Evolutionary conservation across 805 yeast genomes (phyloP).

Genomic region (Cyberlindnera veronae): DNA sequence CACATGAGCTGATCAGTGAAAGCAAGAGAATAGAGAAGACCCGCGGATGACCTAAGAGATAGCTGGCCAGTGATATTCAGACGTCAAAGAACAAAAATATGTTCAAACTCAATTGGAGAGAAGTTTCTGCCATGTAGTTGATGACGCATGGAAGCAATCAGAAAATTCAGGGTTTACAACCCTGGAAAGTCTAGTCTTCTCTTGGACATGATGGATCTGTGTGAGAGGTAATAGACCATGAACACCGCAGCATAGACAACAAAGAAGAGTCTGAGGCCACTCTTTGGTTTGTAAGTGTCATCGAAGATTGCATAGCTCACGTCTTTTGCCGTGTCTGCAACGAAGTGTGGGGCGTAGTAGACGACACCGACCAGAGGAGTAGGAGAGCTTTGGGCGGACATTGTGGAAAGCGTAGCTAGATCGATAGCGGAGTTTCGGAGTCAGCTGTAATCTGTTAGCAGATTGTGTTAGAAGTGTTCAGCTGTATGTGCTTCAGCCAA

Average conservation of each 20-base stretch:
- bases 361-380: background rate
- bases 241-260: constrained; percentile 18
- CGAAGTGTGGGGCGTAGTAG: constrained; percentile 64
- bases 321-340: constrained; percentile 97
- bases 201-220: constrained; percentile 20
- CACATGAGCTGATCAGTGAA: too few relatives aligned
- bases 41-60: too few relatives aligned
- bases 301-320: constrained; percentile 38
- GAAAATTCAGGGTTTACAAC: constrained; percentile 9
- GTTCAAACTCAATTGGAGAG: too few relatives aligned
- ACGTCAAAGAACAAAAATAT: too few relatives aligned
- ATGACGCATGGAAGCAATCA: too few relatives aligned
- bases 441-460: background rate
- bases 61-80: too few relatives aligned
- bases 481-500: background rate
- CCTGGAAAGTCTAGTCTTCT: constrained; percentile 26
- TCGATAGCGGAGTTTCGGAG: background rate
- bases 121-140: too few relatives aligned
- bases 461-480: background rate
- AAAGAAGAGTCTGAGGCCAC: constrained; percentile 11
- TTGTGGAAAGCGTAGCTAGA: background rate
- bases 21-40: too few relatives aligned
- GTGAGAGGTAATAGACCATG: constrained; percentile 19
- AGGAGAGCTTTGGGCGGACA: background rate
- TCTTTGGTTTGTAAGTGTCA: constrained; percentile 5